Base-by-base conservation (phyloP, 805 yeast species). In the Candida andamanensis region DNA sequence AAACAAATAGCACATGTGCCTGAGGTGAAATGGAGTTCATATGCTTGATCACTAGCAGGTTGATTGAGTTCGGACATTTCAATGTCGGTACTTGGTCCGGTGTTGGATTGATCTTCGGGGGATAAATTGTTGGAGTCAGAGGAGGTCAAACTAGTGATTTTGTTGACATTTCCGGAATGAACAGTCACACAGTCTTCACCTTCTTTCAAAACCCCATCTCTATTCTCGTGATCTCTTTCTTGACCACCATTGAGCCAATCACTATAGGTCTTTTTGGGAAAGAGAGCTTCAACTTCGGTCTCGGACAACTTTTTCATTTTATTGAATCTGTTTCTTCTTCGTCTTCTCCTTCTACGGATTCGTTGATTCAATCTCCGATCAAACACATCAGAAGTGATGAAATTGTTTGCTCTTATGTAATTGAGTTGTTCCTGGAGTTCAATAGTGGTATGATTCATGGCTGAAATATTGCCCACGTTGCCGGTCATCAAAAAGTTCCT, bases 1-100 rank as follows among this genome's bases (percentile, higher is more conserved):
- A 85, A 64, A 54, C 95, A 84, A 42, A 84, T 80, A 9, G 90
- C 87, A 63, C 95, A 84, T 1, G 72, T 54, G 8, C 87, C 92
- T 1, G 83, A 76, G 24, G 77, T 71, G 45, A 63, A 78, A 45
- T 78, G 84, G 18, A 40, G 36, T 4, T 29, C 18, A 16, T 28
- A 29, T 15, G n/a, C 33, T 12, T n/a, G 20, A 11, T 16, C 15
- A 17, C 12, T 20, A n/a, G n/a, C n/a, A n/a, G n/a, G n/a, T n/a
- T n/a, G n/a, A n/a, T n/a, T n/a, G 4, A 31, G 9, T 10, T 36
- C 30, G 8, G 18, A 16, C 25, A 35, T 13, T 15, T 39, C 37
- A 14, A 32, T 27, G 15, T 15, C 33, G 18, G 14, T 30, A 11
- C 24, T 12, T 10, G 20, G 15, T 23, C 27, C 19, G 10, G 17